Percentiles rank a stretch among this genome's conserved stretches.
Evolutionary conservation across 169 alveolate genomes (phyloP).

Genomic region (Babesia caballi): DNA sequence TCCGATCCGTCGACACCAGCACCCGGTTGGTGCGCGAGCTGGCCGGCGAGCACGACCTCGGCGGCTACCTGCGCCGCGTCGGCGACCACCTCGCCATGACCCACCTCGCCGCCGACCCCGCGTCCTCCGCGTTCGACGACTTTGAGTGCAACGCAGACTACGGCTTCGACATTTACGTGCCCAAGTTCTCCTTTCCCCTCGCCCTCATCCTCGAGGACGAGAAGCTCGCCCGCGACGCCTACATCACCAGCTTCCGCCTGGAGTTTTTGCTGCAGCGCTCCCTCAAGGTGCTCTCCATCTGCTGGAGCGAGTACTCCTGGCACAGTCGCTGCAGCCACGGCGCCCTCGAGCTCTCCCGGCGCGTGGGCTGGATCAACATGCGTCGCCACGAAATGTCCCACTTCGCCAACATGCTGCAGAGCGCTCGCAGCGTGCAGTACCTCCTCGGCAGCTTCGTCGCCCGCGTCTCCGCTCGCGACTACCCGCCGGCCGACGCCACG

Average conservation of each 20-base stretch:
- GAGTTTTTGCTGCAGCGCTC: conserved; percentile 25
- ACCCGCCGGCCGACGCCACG: neutral
- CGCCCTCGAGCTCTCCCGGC: conserved; percentile 35
- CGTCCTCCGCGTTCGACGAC: conserved; percentile 9
- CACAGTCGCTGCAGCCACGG: conserved; percentile 35
- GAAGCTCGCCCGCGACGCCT: conserved; percentile 4
- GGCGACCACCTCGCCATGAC: conserved; percentile 4
- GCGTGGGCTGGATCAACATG: conserved; percentile 33
- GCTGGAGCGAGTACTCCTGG: conserved; percentile 42
- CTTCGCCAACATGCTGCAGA: conserved; percentile 30
- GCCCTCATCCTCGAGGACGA: conserved; percentile 20
- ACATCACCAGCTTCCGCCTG: conserved; percentile 13
- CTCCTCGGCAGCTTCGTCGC: neutral
- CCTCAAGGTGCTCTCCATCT: conserved; percentile 15
- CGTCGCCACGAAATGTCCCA: conserved; percentile 53
- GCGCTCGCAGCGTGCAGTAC: conserved; percentile 10
- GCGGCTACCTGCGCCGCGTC: conserved; percentile 18
- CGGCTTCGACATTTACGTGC: conserved; percentile 31
- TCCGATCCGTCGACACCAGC: conserved; percentile 25
- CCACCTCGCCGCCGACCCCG: conserved; percentile 14
- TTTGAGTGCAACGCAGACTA: conserved; percentile 19
- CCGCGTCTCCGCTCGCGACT: conserved; percentile 12
- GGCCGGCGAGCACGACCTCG: conserved; percentile 2
- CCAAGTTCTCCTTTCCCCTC: conserved; percentile 35
- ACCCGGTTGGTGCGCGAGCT: conserved; percentile 1